A percentile compares a stretch with the other conserved stretches of the same genome.
phyloP scores from a whole-genome alignment of 2,329 filamentous ascomycete species.

The Botrytis porri region DNA sequence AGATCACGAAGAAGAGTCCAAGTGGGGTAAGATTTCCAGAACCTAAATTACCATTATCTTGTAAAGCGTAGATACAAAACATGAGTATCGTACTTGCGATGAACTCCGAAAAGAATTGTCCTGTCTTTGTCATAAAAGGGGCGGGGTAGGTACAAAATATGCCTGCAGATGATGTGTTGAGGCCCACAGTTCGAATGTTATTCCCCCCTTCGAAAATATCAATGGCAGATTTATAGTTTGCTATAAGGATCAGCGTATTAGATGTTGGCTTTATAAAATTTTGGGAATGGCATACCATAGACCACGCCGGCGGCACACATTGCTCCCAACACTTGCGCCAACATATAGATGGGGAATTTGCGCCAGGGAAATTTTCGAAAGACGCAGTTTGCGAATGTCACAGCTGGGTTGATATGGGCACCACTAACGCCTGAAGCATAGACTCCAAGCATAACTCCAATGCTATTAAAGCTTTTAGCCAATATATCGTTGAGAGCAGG shows the following conservation, averaged over 20 bases:
- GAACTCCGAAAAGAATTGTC: conserved; percentile 71
- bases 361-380: conserved; percentile 67
- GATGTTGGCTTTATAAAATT: background rate
- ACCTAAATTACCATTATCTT: conserved; percentile 51
- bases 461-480: conserved; percentile 39
- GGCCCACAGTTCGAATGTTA: conserved; percentile 59
- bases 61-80: conserved; percentile 69
- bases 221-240: conserved; percentile 64
- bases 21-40: conserved; percentile 58
- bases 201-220: conserved; percentile 62
- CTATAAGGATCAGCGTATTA: conserved; percentile 32
- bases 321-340: conserved; percentile 65
- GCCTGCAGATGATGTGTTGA: conserved; percentile 52
- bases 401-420: conserved; percentile 67
- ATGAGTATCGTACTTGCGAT: conserved; percentile 65
- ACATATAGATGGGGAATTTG: conserved; percentile 63
- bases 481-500: background rate
- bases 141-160: conserved; percentile 72
- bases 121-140: conserved; percentile 61
- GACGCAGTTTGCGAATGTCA: conserved; percentile 60
- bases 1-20: conserved; percentile 68
- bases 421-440: conserved; percentile 63
- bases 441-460: conserved; percentile 69
- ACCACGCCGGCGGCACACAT: conserved; percentile 57
- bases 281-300: conserved; percentile 25